Percentiles rank a stretch among this genome's conserved stretches.
Conservation (phyloP, 441 rosid species). For the Euphorbia celastroides region DNA sequence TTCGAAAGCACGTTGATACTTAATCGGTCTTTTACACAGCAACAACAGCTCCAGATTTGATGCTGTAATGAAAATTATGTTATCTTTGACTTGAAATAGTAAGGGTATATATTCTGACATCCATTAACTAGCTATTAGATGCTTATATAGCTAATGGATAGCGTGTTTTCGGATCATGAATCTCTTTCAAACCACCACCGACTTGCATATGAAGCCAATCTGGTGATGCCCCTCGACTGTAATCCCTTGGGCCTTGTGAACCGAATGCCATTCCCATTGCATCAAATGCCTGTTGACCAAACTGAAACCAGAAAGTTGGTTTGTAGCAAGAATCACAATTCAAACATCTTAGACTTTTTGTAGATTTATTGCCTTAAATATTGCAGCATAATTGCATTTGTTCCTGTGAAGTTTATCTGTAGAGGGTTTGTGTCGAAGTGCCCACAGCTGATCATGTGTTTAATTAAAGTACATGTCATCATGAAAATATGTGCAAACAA, state of each 20-base stretch:
- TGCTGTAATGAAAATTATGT: constrained; percentile 23
- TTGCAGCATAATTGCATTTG: too few relatives aligned
- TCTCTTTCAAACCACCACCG: constrained; percentile 66
- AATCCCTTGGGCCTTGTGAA: constrained; percentile 57
- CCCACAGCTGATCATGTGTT: not conserved
- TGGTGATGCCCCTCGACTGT: constrained; percentile 54
- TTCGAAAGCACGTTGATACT: constrained; percentile 23
- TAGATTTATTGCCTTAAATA: too few relatives aligned
- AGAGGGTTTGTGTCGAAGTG: too few relatives aligned
- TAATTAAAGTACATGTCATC: not conserved
- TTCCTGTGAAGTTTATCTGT: too few relatives aligned
- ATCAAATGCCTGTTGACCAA: constrained; percentile 58
- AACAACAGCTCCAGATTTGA: constrained; percentile 23
- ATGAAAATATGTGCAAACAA: not conserved
- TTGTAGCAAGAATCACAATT: not conserved
- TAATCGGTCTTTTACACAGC: constrained; percentile 16
- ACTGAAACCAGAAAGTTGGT: constrained; percentile 39
- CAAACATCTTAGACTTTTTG: not conserved
- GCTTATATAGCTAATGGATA: constrained; percentile 27
- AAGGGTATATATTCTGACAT: constrained; percentile 23
- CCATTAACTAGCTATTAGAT: constrained; percentile 17
- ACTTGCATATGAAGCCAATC: constrained; percentile 93
- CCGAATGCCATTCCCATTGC: constrained; percentile 46
- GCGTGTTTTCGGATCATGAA: constrained; percentile 24
- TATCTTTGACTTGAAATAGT: constrained; percentile 22